Evolutionary conservation across 257 asterid genomes (phyloP), one percentile per base, ranked within the genome.

Genomic region (Coffea canephora): DNA sequence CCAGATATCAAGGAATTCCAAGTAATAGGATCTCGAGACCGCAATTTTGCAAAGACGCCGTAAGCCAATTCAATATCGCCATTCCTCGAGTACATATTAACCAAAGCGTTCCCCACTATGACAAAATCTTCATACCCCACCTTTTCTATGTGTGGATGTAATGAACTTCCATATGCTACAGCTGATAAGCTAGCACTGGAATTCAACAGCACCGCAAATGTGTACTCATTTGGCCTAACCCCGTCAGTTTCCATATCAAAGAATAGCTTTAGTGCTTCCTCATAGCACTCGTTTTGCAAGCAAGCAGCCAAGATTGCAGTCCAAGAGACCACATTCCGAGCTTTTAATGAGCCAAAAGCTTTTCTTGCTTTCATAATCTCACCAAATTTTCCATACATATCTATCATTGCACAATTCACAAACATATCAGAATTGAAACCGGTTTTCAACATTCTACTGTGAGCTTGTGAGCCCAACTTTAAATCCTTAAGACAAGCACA

Each of bases 301-400:
- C 89, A 91, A 69, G 96, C 92, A 82, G 90, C 87, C 80, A 92
- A 75, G 70, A 90, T 43, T 43, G 99, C 83, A 10, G 98, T 95
- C 97, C 97, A 93, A 0, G 91, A 85, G 69, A 90, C 97, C 81
- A 89, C 94, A 43, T 90, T 95, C 67, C 84, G 93, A 71, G 59
- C 49, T 19, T 77, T 69, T 82, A 90, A 82, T 9, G 81, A 73
- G 49, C 86, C 70, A 52, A 91, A 95, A 69, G 82, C 78, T 54
- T 73, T 82, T 82, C 89, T 86, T 81, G 90, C 87, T 14, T 72
- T 75, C 8, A 43, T 81, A 71, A 92, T 75, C 45, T 90, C 91
- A 45, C 96, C 91, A 76, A 96, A 93, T 87, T 95, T 91, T 41
- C 98, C 97, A 48, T 95, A 93, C 93, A 91, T 91, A 82, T 93